phyloP scores from a whole-genome alignment of 1,284 basidiomycete species.

The Marasmius oreades region DNA sequence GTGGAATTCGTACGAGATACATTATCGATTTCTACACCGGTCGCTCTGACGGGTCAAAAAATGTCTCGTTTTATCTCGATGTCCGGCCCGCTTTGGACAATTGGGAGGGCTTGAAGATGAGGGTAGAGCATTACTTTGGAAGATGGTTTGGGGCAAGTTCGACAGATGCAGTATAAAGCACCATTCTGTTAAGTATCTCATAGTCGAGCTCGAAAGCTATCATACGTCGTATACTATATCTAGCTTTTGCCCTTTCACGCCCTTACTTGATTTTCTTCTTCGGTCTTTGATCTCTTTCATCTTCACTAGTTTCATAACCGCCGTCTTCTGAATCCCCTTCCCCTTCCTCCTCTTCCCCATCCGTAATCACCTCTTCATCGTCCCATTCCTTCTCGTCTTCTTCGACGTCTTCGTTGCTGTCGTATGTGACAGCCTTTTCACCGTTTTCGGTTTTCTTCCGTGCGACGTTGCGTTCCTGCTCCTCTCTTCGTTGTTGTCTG shows the following conservation, averaged over 20 bases:
- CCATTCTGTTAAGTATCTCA: not conserved
- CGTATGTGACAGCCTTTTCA: constrained; percentile 35
- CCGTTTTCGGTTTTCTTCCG: constrained; percentile 62
- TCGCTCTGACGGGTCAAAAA: constrained; percentile 41
- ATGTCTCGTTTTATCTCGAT: constrained; percentile 87
- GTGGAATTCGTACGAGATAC: constrained; percentile 86
- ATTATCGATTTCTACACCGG: constrained; percentile 99
- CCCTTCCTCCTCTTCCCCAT: constrained; percentile 51
- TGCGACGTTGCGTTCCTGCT: constrained; percentile 86
- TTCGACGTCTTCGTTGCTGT: constrained; percentile 32
- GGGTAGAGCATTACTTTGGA: constrained; percentile 48
- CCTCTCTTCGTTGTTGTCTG: constrained; percentile 72
- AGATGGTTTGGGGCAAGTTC: constrained; percentile 32
- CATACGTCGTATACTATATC: constrained; percentile 3
- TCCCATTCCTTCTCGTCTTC: constrained; percentile 47
- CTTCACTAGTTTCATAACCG: constrained; percentile 40
- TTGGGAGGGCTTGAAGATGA: constrained; percentile 87
- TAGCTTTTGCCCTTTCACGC: constrained; percentile 10
- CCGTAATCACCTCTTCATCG: constrained; percentile 64
- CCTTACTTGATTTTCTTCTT: constrained; percentile 36
- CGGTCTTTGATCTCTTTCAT: constrained; percentile 35
- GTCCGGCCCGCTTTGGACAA: constrained; percentile 91
- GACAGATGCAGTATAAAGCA: not conserved
- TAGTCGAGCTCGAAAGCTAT: too few species aligned
- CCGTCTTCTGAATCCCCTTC: constrained; percentile 31